A percentile compares a stretch with the other conserved stretches of the same genome.
Conservation (phyloP, 352 stramenopile genomes). For the Blastocystis sp. region DNA sequence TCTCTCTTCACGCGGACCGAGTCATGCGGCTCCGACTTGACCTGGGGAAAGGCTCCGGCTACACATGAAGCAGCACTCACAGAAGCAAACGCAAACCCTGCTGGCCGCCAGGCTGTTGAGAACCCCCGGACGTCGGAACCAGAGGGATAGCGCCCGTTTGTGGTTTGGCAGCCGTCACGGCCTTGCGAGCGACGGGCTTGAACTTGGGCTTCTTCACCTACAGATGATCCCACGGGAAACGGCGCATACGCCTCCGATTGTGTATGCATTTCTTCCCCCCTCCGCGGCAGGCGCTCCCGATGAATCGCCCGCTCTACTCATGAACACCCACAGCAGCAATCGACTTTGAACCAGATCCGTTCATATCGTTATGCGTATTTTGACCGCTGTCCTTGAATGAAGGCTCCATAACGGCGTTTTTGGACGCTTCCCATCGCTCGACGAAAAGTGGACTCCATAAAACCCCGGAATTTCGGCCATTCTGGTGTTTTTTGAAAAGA, state of each 20-base stretch:
- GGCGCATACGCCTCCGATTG: not conserved
- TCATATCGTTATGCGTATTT: not conserved
- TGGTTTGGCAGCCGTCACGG: not conserved
- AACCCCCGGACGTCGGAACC: not conserved
- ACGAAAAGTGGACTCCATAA: no score
- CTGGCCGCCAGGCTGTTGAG: not conserved
- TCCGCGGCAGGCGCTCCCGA: not conserved
- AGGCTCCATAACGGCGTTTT: not conserved
- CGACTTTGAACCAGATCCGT: not conserved
- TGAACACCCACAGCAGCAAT: not conserved
- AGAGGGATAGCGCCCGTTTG: not conserved
- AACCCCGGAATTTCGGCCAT: not conserved
- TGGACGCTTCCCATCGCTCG: not conserved
- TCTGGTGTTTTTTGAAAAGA: not conserved
- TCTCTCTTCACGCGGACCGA: conserved; percentile 10
- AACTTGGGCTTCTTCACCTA: conserved; percentile 68
- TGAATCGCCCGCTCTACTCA: not conserved
- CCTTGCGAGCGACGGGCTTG: conserved; percentile 49
- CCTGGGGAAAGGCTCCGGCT: no score
- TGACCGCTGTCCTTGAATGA: not conserved
- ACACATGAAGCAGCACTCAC: no score
- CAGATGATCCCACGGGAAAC: not conserved
- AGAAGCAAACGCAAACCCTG: not conserved
- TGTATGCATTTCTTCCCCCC: not conserved
- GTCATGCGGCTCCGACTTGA: not conserved